A percentile compares a stretch with the other conserved stretches of the same genome.
phyloP scores from a whole-genome alignment of 2,329 filamentous ascomycete species.

The Grosmannia penicillata region DNA sequence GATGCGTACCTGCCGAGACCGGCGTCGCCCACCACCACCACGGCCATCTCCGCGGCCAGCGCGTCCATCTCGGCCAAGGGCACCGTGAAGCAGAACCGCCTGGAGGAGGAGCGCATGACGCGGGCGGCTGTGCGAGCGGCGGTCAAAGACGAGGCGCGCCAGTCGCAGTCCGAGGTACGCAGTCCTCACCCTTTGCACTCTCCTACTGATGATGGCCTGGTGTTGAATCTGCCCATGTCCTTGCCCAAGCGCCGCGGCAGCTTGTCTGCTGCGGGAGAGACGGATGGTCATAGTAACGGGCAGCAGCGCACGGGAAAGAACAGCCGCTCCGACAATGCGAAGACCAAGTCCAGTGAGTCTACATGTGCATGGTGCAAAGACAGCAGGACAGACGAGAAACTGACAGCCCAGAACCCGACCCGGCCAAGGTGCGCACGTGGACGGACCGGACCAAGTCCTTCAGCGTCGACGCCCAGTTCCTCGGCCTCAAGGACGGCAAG shows the following conservation, averaged over 20 bases:
- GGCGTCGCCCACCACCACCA: conserved; percentile 2
- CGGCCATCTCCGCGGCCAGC: conserved; percentile 29
- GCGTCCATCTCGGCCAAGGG: conserved; percentile 42
- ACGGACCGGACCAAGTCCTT: conserved; percentile 92
- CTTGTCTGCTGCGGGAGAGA: conserved; percentile 37
- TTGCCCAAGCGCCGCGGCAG: conserved; percentile 64
- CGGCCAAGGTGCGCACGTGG: conserved; percentile 75
- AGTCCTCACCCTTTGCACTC: too few relatives aligned
- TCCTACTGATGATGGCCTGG: conserved; percentile 16
- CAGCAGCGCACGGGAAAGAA: conserved; percentile 34
- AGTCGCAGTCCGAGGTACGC: conserved; percentile 58
- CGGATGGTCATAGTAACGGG: conserved; percentile 39
- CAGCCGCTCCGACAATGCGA: conserved; percentile 36
- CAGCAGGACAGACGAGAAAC: neutral
- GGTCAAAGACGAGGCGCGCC: conserved; percentile 34
- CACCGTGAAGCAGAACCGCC: conserved; percentile 58
- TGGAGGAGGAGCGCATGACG: conserved; percentile 72
- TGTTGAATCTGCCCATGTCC: conserved; percentile 51
- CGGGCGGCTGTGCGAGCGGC: conserved; percentile 60
- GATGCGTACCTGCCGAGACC: conserved; percentile 14
- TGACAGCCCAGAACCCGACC: conserved; percentile 57
- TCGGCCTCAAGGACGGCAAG: conserved; percentile 87
- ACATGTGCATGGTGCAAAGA: too few relatives aligned
- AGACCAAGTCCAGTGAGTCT: conserved; percentile 38
- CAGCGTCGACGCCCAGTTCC: conserved; percentile 92